A percentile compares a stretch with the other conserved stretches of the same genome.
Conservation (phyloP, 73 alveolate genomes). For the Paramecium bursaria region DNA sequence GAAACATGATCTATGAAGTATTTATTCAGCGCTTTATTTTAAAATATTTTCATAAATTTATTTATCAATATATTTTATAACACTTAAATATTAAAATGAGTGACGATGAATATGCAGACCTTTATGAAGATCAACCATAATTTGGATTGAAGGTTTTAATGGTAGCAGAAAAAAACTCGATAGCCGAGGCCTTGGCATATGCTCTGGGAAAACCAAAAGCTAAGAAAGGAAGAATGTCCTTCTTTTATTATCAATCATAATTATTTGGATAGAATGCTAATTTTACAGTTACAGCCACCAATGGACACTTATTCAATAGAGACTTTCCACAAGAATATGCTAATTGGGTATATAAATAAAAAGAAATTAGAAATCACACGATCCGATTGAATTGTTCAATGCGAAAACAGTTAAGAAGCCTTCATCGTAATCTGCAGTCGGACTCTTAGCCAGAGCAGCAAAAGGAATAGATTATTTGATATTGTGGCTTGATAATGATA, state of each 20-base stretch:
- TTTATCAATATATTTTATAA: no score
- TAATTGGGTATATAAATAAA: slow-evolving; percentile 51
- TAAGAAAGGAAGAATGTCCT: slow-evolving; percentile 28
- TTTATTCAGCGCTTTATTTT: no score
- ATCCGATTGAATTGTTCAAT: slow-evolving; percentile 95
- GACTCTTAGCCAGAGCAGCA: slow-evolving; percentile 80
- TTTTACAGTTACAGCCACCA: slow-evolving; percentile 63
- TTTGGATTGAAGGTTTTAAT: slow-evolving; percentile 53
- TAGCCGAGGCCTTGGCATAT: slow-evolving; percentile 56
- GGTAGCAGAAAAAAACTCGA: slow-evolving; percentile 55
- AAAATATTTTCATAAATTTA: no score
- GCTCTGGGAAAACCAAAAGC: slow-evolving; percentile 45
- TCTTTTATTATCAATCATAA: slow-evolving; percentile 11
- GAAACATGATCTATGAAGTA: no score
- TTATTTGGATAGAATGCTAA: slow-evolving; percentile 39
- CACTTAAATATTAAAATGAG: no score
- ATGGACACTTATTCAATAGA: slow-evolving; percentile 62
- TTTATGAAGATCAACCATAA: no score
- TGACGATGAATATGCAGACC: no score
- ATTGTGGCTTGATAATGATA: slow-evolving; percentile 99
- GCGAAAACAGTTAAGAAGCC: slow-evolving; percentile 96
- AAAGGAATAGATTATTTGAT: slow-evolving; percentile 88
- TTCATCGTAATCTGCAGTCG: slow-evolving; percentile 73
- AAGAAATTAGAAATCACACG: slow-evolving; percentile 77
- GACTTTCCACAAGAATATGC: slow-evolving; percentile 69